Percentiles rank a stretch among this genome's conserved stretches.
Evolutionary conservation across 1,284 basidiomycete genomes (phyloP).

Genomic region (Sphagnurus paluster): DNA sequence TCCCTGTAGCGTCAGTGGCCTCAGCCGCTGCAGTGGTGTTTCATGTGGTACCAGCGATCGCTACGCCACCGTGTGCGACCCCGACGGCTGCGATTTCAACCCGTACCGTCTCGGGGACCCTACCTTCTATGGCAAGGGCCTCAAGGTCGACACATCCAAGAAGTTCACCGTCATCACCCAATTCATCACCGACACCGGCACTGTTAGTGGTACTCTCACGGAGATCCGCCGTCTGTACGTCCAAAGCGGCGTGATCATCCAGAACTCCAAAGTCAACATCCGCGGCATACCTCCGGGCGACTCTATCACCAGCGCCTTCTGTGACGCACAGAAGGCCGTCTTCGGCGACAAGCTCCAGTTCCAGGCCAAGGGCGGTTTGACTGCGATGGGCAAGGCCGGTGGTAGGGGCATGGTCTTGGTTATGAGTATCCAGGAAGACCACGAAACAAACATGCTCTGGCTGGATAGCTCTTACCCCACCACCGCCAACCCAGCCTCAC

Average conservation of each 20-base stretch:
- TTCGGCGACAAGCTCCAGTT: slow-evolving; percentile 6
- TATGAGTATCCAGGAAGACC: slow-evolving; percentile 13
- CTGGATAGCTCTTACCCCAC: slow-evolving; percentile 9
- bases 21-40: slow-evolving; percentile 20
- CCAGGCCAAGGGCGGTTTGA: slow-evolving; percentile 4
- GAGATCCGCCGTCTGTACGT: slow-evolving; percentile 57
- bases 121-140: too few species aligned
- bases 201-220: slow-evolving; percentile 36
- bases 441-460: slow-evolving; percentile 16
- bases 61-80: slow-evolving; percentile 17
- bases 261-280: slow-evolving; percentile 45
- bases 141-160: background rate
- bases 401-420: slow-evolving; percentile 8
- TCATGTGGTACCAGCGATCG: slow-evolving; percentile 11
- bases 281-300: slow-evolving; percentile 36
- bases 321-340: slow-evolving; percentile 3
- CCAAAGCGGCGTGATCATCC: slow-evolving; percentile 49
- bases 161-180: slow-evolving; percentile 18
- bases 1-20: slow-evolving; percentile 37
- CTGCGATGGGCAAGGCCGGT: slow-evolving; percentile 7
- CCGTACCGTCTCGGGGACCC: too few species aligned
- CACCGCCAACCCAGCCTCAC: background rate
- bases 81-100: slow-evolving; percentile 52
- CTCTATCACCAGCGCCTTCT: slow-evolving; percentile 28
- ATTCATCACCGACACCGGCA: slow-evolving; percentile 6